Percentiles rank a stretch among this genome's conserved stretches.
phyloP scores from a whole-genome alignment of 108 stramenopile genomes.

The Nitzschia sp. region DNA sequence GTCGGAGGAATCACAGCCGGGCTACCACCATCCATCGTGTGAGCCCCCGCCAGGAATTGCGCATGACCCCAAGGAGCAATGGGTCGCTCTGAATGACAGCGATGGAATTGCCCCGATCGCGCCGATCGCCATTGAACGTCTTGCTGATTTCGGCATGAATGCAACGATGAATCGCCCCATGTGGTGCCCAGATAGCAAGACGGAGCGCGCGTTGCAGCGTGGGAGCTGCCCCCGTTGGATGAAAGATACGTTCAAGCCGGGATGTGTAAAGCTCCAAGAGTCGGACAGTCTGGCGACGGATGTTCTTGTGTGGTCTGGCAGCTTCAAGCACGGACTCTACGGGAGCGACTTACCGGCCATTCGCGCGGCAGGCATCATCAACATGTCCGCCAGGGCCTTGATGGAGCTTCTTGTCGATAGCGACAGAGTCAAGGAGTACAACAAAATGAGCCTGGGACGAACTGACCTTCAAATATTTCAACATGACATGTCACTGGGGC shows the following conservation, averaged over 20 bases:
- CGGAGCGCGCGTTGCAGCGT: constrained; percentile 41
- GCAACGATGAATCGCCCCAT: constrained; percentile 47
- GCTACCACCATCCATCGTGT: constrained; percentile 55
- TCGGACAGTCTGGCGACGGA: constrained; percentile 8
- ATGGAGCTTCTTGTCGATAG: constrained; percentile 77
- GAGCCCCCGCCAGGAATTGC: constrained; percentile 63
- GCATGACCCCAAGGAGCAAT: constrained; percentile 63
- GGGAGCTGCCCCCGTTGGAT: constrained; percentile 19
- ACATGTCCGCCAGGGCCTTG: constrained; percentile 55
- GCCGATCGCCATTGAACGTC: constrained; percentile 50
- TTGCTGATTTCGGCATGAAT: constrained; percentile 51
- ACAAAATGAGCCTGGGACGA: constrained; percentile 74
- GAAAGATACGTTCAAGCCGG: constrained; percentile 28
- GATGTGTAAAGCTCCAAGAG: not conserved
- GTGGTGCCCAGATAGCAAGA: constrained; percentile 61
- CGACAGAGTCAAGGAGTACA: constrained; percentile 72
- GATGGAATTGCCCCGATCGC: constrained; percentile 66
- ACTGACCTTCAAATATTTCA: constrained; percentile 61
- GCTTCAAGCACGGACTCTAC: constrained; percentile 64
- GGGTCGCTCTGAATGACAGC: constrained; percentile 71
- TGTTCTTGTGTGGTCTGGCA: constrained; percentile 68
- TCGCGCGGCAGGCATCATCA: constrained; percentile 60
- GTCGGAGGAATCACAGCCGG: constrained; percentile 28
- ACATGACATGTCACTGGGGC: constrained; percentile 49
- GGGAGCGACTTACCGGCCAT: constrained; percentile 75